These are phyloP conservation scores for Abortiporus biennis DNA, from an alignment of 1,284 basidiomycete genomes.

Conservation along the genomic window DNA sequence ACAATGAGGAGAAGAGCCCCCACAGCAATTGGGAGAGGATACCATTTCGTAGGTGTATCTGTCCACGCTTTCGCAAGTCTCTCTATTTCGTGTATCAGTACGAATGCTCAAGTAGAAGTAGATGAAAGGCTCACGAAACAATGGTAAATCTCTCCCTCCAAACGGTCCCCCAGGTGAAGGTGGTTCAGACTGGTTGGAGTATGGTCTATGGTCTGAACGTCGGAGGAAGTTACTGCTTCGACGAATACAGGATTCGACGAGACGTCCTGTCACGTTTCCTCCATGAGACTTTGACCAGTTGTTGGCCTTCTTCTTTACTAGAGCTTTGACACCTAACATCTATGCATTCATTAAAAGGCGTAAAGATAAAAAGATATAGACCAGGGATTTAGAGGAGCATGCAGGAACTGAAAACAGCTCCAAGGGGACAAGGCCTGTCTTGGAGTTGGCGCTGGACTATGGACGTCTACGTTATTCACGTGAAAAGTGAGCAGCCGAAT, in stretches of 20 bases:
- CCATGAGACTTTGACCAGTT: not conserved
- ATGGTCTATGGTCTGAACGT: conserved; percentile 4
- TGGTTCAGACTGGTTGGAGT: conserved; percentile 1
- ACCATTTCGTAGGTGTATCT: conserved; percentile 91
- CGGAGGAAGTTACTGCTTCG: too few species aligned
- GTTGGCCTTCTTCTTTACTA: not conserved
- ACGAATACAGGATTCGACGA: not conserved
- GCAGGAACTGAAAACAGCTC: too few species aligned
- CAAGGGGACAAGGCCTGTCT: too few species aligned
- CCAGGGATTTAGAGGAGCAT: too few species aligned
- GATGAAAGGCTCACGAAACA: conserved; percentile 3
- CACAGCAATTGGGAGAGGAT: conserved; percentile 88
- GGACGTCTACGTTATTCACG: too few species aligned
- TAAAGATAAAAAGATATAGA: too few species aligned
- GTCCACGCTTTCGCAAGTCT: conserved; percentile 71
- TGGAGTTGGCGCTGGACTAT: too few species aligned
- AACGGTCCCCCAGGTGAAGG: conserved; percentile 2
- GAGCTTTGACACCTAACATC: not conserved
- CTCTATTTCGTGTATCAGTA: conserved; percentile 19
- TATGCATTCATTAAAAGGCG: too few species aligned
- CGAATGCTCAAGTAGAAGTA: not conserved
- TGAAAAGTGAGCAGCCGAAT: too few species aligned
- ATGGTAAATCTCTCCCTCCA: conserved; percentile 5
- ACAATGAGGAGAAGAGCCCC: conserved; percentile 84
- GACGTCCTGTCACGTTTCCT: not conserved